phyloP scores from a whole-genome alignment of 805 yeast genomes.

The Kodamaea hsintzibuensis region DNA sequence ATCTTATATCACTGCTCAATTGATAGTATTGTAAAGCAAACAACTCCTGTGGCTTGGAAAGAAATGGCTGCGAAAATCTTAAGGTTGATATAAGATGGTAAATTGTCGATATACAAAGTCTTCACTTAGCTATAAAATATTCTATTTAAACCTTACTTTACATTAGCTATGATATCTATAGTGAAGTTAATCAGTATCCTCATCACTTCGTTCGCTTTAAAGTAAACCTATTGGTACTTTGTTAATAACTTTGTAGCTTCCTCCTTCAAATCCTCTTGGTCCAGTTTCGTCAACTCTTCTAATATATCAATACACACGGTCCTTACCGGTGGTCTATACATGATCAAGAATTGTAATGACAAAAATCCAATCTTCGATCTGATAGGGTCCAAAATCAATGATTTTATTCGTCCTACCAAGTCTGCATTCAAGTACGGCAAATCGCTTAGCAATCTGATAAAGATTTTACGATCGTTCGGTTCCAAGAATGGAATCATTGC shows the following conservation, averaged over 20 bases:
- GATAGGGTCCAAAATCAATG: slow-evolving; percentile 83
- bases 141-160: neutral
- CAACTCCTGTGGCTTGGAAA: too few species aligned
- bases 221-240: slow-evolving; percentile 42
- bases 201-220: neutral
- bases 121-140: neutral
- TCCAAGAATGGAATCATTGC: slow-evolving; percentile 84
- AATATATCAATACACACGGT: slow-evolving; percentile 51
- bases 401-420: slow-evolving; percentile 63
- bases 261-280: slow-evolving; percentile 51
- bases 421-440: slow-evolving; percentile 70
- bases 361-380: slow-evolving; percentile 79
- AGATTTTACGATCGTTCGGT: slow-evolving; percentile 72
- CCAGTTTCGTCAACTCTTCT: slow-evolving; percentile 42
- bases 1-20: too few species aligned
- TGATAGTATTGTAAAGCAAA: too few species aligned
- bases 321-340: slow-evolving; percentile 88
- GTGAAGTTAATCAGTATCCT: neutral
- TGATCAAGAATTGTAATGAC: slow-evolving; percentile 76
- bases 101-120: too few species aligned
- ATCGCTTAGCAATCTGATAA: slow-evolving; percentile 83
- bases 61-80: neutral
- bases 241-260: slow-evolving; percentile 47
- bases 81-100: too few species aligned
- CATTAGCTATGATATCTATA: neutral